Evolutionary conservation across 805 yeast species (phyloP), one percentile per base, ranked within the genome.

Genomic region (Cyberlindnera maritima): DNA sequence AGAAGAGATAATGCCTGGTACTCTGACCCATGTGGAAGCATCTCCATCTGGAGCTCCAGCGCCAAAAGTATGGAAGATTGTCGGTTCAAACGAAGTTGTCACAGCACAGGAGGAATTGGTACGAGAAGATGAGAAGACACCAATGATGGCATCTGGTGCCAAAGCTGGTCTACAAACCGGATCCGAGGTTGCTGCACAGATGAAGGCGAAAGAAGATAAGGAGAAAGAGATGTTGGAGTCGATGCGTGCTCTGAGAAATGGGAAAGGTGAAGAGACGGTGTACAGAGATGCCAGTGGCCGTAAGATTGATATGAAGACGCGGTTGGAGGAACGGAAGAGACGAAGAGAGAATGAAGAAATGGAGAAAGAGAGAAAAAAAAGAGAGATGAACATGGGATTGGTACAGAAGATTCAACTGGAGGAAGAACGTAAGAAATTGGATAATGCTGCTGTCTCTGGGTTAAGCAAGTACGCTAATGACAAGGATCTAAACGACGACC

Each of bases 241-340:
- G 11, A 26, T 35, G 36, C 51, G 49, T 4, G 40, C 44, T 5
- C 36, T 46, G n/a, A 52, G 39, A 6, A 41, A 46, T 29, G 58
- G 53, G 1, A 43, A 36, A 13, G 49, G 54, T 15, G 49, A 55
- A 9, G 61, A 65, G 35, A 80, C 85, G 0, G 68, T 80, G 0
- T 77, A 75, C 56, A 75, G 94, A 70, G 92, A 86, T 58, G 66
- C 75, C 2, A 59, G 72, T 1, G 95, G 95, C 15, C 66, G 76
- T 28, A 70, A 68, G 18, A 66, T 83, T 3, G 75, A 79, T 51
- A 61, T 75, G 41, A 60, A 65, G 19, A 54, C 51, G 34, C 49
- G 56, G 39, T 47, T 60, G 49, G 53, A 61, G 33, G 58, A 65
- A 46, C 54, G 62, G 26, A 40, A 53, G 41, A 55, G 62, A 35